phyloP scores from a whole-genome alignment of 169 alveolate genomes.

The Theileria sp. region DNA sequence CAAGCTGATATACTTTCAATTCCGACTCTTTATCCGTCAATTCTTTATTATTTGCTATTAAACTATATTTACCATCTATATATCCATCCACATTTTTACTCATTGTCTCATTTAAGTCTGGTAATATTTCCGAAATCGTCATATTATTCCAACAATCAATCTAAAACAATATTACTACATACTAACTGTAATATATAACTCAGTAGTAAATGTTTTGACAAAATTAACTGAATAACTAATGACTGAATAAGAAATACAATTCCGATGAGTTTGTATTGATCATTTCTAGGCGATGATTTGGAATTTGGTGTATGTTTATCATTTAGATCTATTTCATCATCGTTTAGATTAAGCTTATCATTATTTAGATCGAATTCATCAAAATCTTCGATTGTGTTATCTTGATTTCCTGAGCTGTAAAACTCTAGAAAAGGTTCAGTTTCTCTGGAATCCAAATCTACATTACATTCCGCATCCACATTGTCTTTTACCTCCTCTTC shows the following conservation, averaged over 20 bases:
- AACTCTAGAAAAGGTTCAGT: neutral
- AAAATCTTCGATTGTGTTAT: too few species aligned
- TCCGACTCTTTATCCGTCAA: conserved; percentile 18
- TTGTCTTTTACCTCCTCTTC: neutral
- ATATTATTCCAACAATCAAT: conserved; percentile 44
- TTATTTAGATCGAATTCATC: neutral
- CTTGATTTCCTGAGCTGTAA: neutral
- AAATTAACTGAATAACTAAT: neutral
- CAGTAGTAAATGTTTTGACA: too few species aligned
- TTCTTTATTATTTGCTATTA: conserved; percentile 3
- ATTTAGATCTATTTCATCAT: neutral
- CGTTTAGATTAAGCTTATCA: too few species aligned
- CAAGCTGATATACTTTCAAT: conserved; percentile 61
- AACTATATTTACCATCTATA: neutral
- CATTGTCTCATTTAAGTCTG: conserved; percentile 25
- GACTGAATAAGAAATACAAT: neutral
- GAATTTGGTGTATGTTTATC: neutral
- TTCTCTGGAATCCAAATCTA: neutral
- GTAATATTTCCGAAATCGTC: conserved; percentile 41
- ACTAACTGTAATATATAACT: too few species aligned
- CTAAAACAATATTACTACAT: neutral
- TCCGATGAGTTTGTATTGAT: conserved; percentile 14
- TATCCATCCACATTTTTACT: conserved; percentile 4
- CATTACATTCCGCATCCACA: neutral
- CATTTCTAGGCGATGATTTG: neutral